Base-by-base conservation (phyloP, 345 rosid genomes). In the Hibiscus mutabilis region DNA sequence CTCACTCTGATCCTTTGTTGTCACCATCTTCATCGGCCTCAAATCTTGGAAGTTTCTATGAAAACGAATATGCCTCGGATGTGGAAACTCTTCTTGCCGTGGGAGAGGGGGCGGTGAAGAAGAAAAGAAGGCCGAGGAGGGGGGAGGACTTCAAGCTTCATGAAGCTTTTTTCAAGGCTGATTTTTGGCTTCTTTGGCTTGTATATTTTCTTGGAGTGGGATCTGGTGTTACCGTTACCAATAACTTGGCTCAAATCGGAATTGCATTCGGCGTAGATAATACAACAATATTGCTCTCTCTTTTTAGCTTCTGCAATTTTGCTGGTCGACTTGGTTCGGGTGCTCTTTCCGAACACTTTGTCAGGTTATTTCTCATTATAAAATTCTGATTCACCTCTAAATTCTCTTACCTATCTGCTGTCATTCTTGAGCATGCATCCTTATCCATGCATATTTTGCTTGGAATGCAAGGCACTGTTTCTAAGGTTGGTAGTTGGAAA, bases 241-340 rank as follows among this genome's bases (percentile, higher is more conserved):
- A 95, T 80, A 92, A 95, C 83, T 86, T 95, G 86, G 95, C 99
- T 63, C 99, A 95, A 83, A 86, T 92, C 27, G 97, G 97, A 13
- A 51, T 80, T 69, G 92, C 93, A 16, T 83, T 84, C 63, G 99
- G 96, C 44, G 85, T 82, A 57, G 53, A 47, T 47, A 16, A 47
- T 14, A 14, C 53, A 47, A 47, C 53, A 14, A 47, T 47, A 15
- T 4, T 47, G n/a, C 53, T 47, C 16, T 14, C 53, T 14, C 53
- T 47, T 15, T 47, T 47, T 16, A 16, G 53, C n/a, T 47, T 47
- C n/a, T 47, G 18, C 53, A 47, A 47, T 47, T 47, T 47, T 18
- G n/a, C 5, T 14, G 53, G 53, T 47, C 53, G 53, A 12, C 53
- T 47, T 3, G 53, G 53, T 3, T 14, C 53, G 5, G 53, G 53